Evolutionary conservation across 164 flowering plant species (phyloP).

Genomic region (Kingdonia uniflora): DNA sequence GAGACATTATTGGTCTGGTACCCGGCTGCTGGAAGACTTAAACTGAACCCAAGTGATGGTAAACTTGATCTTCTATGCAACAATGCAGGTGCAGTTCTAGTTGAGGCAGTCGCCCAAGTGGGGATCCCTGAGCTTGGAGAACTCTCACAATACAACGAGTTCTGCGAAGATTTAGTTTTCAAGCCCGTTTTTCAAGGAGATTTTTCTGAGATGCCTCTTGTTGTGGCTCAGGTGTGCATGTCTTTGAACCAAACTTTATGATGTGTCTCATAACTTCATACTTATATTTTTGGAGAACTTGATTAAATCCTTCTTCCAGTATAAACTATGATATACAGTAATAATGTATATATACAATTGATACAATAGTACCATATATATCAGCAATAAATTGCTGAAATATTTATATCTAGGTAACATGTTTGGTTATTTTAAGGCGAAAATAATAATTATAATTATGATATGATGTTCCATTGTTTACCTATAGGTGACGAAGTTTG

Average conservation of each 20-base stretch:
- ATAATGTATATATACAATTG: too few relatives aligned
- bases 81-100: constrained; percentile 2
- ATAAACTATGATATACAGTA: too few relatives aligned
- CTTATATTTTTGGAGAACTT: too few relatives aligned
- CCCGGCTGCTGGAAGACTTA: background rate
- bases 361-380: too few relatives aligned
- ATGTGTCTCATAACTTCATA: too few relatives aligned
- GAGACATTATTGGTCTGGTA: background rate
- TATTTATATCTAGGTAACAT: too few relatives aligned
- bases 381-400: too few relatives aligned
- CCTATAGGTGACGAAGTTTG: background rate
- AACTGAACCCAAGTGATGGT: background rate
- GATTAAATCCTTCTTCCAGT: too few relatives aligned
- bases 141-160: background rate
- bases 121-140: background rate
- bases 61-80: background rate
- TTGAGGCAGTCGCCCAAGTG: background rate
- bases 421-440: too few relatives aligned
- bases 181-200: background rate
- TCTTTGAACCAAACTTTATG: too few relatives aligned
- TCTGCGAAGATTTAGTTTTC: background rate
- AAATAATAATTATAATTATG: too few relatives aligned
- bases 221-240: background rate
- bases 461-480: background rate
- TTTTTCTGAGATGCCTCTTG: background rate